Conservation (phyloP, 176 grass and related monocot species). For the Hordeum marinum region DNA sequence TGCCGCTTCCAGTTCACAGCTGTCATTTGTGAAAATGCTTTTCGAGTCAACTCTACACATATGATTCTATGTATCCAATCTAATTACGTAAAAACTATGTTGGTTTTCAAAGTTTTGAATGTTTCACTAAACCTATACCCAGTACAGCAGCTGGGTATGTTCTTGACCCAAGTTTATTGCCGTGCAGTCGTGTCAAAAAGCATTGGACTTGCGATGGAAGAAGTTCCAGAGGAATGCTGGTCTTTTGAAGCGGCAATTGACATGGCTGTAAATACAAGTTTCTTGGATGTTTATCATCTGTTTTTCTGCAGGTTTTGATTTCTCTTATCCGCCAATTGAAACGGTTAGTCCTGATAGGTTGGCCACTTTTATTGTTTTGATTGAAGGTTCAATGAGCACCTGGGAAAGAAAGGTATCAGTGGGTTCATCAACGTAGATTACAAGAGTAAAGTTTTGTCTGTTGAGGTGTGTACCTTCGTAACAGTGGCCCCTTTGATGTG, state of each 20-base stretch:
- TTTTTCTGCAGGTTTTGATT: not conserved
- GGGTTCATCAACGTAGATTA: slow-evolving; percentile 89
- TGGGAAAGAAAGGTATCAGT: slow-evolving; percentile 87
- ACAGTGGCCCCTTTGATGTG: not conserved
- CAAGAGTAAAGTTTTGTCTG: slow-evolving; percentile 56
- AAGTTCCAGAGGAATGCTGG: slow-evolving; percentile 91
- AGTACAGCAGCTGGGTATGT: not conserved
- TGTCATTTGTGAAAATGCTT: not conserved
- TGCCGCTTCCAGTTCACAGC: not conserved
- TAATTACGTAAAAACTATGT: not conserved
- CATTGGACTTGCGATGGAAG: slow-evolving; percentile 69
- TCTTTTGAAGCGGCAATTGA: slow-evolving; percentile 75
- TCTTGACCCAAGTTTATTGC: slow-evolving; percentile 17
- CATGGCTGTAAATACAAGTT: slow-evolving; percentile 73
- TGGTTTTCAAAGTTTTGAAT: not conserved
- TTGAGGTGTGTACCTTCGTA: slow-evolving; percentile 57
- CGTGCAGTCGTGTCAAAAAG: slow-evolving; percentile 69
- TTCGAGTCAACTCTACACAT: not conserved
- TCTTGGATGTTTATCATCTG: not conserved
- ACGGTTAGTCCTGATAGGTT: slow-evolving; percentile 9
- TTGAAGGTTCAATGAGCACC: slow-evolving; percentile 86
- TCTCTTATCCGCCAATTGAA: not conserved
- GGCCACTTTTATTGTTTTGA: slow-evolving; percentile 12
- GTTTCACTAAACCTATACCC: not conserved
- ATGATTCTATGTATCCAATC: not conserved